These are phyloP conservation scores for Citrus inodora DNA, from an alignment of 345 rosid species.

Conservation along the genomic window DNA sequence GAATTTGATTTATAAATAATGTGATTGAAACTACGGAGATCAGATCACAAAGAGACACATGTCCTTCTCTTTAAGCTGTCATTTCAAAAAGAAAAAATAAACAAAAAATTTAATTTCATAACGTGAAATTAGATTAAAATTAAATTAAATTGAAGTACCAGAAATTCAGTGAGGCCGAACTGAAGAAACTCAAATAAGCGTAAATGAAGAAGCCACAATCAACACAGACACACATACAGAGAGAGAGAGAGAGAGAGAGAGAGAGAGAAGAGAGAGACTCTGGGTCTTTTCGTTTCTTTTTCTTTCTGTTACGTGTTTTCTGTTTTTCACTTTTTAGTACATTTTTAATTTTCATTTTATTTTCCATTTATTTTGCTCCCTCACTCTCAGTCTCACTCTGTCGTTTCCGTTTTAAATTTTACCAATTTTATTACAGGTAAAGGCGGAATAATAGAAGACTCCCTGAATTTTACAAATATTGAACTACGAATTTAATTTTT, in stretches of 20 bases:
- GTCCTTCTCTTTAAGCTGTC: slow-evolving; percentile 19
- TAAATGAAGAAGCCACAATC: neutral
- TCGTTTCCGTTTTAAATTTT: neutral
- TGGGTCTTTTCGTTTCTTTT: slow-evolving; percentile 23
- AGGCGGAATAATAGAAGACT: neutral
- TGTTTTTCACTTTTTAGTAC: neutral
- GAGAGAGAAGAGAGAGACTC: neutral
- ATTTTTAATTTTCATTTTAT: neutral
- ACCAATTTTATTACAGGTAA: neutral
- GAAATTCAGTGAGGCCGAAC: neutral
- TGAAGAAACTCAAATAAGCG: neutral
- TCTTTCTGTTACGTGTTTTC: neutral
- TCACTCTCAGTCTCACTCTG: neutral
- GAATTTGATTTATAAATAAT: neutral
- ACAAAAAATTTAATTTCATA: neutral
- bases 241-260: neutral
- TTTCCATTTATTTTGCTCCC: neutral
- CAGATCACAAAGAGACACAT: slow-evolving; percentile 16
- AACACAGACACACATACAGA: neutral
- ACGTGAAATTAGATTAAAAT: neutral
- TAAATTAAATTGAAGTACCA: neutral
- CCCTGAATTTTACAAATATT: neutral
- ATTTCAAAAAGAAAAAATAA: neutral
- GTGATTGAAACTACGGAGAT: neutral
- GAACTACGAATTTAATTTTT: too few relatives aligned